Percentiles rank a stretch among this genome's conserved stretches.
Conservation (phyloP, 345 rosid genomes). For the Lepidium didymum region DNA sequence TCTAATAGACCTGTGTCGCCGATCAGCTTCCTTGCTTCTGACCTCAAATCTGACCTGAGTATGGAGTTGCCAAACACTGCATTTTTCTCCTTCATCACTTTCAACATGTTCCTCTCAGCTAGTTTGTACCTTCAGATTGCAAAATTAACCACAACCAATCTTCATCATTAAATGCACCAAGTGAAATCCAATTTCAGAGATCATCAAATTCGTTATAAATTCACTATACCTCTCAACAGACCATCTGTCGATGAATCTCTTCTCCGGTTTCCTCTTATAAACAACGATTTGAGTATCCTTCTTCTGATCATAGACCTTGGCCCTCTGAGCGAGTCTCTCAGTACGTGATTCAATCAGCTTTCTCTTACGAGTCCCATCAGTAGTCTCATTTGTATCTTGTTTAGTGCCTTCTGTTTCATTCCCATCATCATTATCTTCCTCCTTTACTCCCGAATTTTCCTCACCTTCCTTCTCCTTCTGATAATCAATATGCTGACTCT, state of each 20-base stretch:
- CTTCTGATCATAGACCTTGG: constrained; percentile 31
- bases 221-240: constrained; percentile 56
- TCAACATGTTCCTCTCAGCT: constrained; percentile 84
- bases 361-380: constrained; percentile 30
- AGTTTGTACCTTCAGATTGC: constrained; percentile 52
- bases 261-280: constrained; percentile 35
- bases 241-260: constrained; percentile 61
- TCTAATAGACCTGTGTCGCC: constrained; percentile 96
- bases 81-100: constrained; percentile 70
- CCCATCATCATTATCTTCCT: constrained; percentile 1
- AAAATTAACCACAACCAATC: background rate
- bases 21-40: constrained; percentile 76
- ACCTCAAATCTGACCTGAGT: constrained; percentile 62
- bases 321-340: constrained; percentile 15
- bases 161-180: background rate
- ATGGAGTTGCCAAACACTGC: constrained; percentile 69
- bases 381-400: background rate
- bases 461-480: constrained; percentile 1
- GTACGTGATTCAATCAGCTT: constrained; percentile 20
- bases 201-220: background rate
- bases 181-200: background rate
- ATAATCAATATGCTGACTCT: constrained; percentile 21
- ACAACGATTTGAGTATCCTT: constrained; percentile 33
- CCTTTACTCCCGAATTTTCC: constrained; percentile 9
- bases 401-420: constrained; percentile 5